Conservation (phyloP, 2,329 filamentous ascomycete genomes). For the Botrytis deweyae region DNA sequence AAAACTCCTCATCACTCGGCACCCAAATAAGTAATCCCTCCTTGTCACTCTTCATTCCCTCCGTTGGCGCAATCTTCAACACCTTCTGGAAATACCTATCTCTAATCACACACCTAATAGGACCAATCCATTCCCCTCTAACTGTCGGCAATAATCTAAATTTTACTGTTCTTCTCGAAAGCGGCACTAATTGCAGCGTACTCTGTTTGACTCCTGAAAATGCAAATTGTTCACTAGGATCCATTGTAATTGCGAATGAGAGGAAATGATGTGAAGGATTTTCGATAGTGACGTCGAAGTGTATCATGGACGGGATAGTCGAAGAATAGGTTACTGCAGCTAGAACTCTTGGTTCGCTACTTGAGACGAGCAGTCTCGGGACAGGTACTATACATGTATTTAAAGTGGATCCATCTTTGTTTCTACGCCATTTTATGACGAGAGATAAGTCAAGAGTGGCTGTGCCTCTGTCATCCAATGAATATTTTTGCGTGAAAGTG, state of each 20-base stretch:
- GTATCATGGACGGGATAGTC: conserved; percentile 37
- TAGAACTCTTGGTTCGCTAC: conserved; percentile 78
- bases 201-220: conserved; percentile 86
- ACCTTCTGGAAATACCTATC: conserved; percentile 95
- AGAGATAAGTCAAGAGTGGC: conserved; percentile 74
- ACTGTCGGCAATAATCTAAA: conserved; percentile 72
- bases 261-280: conserved; percentile 94
- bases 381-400: conserved; percentile 72
- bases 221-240: conserved; percentile 86
- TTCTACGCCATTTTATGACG: conserved; percentile 73
- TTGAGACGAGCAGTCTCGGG: conserved; percentile 76
- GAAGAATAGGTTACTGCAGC: conserved; percentile 52
- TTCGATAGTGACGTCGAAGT: conserved; percentile 72
- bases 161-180: conserved; percentile 70
- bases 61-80: conserved; percentile 75
- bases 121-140: conserved; percentile 66
- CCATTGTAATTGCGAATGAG: conserved; percentile 89
- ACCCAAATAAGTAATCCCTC: conserved; percentile 65
- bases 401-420: conserved; percentile 35
- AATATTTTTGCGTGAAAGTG: conserved; percentile 71
- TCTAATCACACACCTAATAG: conserved; percentile 68
- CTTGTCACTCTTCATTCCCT: conserved; percentile 65
- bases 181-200: conserved; percentile 76
- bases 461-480: conserved; percentile 77
- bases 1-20: conserved; percentile 41